Percentiles rank a stretch among this genome's conserved stretches.
phyloP scores from a whole-genome alignment of 345 rosid genomes.

The Euclidium syriacum region DNA sequence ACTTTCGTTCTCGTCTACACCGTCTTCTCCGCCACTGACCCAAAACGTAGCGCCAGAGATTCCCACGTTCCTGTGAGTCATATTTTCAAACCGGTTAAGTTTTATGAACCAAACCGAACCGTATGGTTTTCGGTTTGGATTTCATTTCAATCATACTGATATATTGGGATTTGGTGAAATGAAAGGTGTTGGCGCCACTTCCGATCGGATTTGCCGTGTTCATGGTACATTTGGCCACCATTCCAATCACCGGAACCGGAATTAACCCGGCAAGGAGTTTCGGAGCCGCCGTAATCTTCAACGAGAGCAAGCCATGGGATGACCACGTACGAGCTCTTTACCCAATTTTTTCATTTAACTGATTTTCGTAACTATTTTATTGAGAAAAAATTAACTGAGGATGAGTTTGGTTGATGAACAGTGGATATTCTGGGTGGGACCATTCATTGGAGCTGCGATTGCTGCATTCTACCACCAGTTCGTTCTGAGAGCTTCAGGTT shows the following conservation, averaged over 20 bases:
- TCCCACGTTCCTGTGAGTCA: slow-evolving; percentile 58
- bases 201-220: slow-evolving; percentile 97
- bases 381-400: not conserved
- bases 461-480: slow-evolving; percentile 62
- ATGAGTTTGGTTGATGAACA: slow-evolving; percentile 17
- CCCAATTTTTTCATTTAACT: not conserved
- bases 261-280: slow-evolving; percentile 97
- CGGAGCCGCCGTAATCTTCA: slow-evolving; percentile 89
- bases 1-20: slow-evolving; percentile 67
- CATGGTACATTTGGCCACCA: slow-evolving; percentile 93
- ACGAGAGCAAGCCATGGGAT: slow-evolving; percentile 80
- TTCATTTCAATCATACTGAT: not conserved
- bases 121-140: no score
- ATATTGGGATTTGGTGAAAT: not conserved
- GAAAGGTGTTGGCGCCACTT: slow-evolving; percentile 91
- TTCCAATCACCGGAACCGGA: slow-evolving; percentile 91
- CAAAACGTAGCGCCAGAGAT: slow-evolving; percentile 60
- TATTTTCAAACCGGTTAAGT: not conserved
- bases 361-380: not conserved
- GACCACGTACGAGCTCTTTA: slow-evolving; percentile 54
- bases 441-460: slow-evolving; percentile 58
- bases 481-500: slow-evolving; percentile 48
- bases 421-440: slow-evolving; percentile 83
- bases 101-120: no score
- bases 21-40: slow-evolving; percentile 63